Percentiles rank a stretch among this genome's conserved stretches.
Conservation (phyloP, 352 stramenopile genomes). For the Pythium phragmitis region DNA sequence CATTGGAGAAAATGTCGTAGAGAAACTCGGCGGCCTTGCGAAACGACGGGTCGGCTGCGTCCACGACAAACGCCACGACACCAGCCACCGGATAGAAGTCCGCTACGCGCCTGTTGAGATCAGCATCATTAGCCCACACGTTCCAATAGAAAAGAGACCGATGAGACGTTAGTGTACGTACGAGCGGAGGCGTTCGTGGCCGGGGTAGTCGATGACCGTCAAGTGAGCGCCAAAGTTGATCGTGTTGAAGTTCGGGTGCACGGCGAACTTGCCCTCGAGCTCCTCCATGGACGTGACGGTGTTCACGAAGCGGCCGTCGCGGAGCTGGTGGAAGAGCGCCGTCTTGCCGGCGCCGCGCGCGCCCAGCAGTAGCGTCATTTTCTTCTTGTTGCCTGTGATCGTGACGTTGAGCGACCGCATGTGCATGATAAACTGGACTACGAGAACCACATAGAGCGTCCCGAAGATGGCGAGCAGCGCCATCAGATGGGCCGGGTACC, state of each 20-base stretch:
- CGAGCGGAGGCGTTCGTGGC: constrained; percentile 77
- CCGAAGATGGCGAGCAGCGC: constrained; percentile 42
- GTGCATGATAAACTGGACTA: constrained; percentile 63
- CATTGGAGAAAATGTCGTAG: constrained; percentile 85
- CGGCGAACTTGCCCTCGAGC: constrained; percentile 57
- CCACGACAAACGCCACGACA: constrained; percentile 77
- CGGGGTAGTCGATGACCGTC: constrained; percentile 78
- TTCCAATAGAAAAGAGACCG: background rate
- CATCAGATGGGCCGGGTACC: constrained; percentile 57
- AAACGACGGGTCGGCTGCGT: constrained; percentile 65
- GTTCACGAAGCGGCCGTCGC: constrained; percentile 58
- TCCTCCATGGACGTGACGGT: constrained; percentile 89
- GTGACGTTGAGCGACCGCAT: constrained; percentile 62
- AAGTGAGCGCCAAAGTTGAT: constrained; percentile 70
- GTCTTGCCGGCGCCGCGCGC: constrained; percentile 77
- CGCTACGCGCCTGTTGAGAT: constrained; percentile 46
- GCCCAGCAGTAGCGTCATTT: constrained; percentile 70
- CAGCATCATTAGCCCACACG: background rate
- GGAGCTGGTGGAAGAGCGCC: constrained; percentile 77
- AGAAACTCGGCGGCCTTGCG: constrained; percentile 84
- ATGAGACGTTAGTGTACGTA: constrained; percentile 19
- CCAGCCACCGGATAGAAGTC: constrained; percentile 75
- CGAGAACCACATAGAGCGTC: constrained; percentile 54
- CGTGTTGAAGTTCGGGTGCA: constrained; percentile 67
- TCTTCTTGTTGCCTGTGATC: constrained; percentile 67